phyloP scores from a whole-genome alignment of 129 eudicot species.

The Arctium lappa region DNA sequence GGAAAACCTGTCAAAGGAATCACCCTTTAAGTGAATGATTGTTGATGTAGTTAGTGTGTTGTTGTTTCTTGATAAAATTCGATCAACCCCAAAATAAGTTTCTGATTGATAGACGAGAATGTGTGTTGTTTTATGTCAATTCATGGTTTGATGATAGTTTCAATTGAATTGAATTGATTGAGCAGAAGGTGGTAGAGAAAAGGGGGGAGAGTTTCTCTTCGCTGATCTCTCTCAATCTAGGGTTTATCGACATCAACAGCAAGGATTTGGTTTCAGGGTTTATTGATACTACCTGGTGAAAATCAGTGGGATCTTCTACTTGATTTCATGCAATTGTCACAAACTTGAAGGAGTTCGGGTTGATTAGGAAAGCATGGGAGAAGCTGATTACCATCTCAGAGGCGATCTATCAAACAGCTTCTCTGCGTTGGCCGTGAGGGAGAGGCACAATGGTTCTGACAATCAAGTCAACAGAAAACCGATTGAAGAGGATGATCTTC shows the following conservation, averaged over 20 bases:
- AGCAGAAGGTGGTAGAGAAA: background rate
- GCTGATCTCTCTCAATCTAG: constrained; percentile 11
- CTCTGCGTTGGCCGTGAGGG: constrained; percentile 30
- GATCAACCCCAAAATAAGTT: background rate
- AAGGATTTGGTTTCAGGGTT: background rate
- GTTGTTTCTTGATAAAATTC: background rate
- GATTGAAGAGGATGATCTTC: constrained; percentile 19
- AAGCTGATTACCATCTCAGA: constrained; percentile 3
- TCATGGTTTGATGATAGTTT: background rate
- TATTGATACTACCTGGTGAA: background rate
- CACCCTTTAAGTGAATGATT: background rate
- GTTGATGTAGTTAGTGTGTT: constrained; percentile 1
- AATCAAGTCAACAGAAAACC: background rate
- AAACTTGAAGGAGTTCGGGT: background rate
- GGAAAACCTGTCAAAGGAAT: background rate
- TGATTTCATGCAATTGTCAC: constrained; percentile 13
- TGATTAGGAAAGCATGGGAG: constrained; percentile 15
- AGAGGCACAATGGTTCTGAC: background rate
- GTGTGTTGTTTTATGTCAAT: background rate
- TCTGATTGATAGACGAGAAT: background rate
- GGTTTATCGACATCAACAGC: constrained; percentile 6
- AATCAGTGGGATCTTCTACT: background rate
- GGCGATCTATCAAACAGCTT: constrained; percentile 22
- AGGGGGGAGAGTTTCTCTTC: background rate
- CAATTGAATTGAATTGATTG: background rate